phyloP scores from a whole-genome alignment of 1,284 basidiomycete genomes.

The Sporisorium graminicola region DNA sequence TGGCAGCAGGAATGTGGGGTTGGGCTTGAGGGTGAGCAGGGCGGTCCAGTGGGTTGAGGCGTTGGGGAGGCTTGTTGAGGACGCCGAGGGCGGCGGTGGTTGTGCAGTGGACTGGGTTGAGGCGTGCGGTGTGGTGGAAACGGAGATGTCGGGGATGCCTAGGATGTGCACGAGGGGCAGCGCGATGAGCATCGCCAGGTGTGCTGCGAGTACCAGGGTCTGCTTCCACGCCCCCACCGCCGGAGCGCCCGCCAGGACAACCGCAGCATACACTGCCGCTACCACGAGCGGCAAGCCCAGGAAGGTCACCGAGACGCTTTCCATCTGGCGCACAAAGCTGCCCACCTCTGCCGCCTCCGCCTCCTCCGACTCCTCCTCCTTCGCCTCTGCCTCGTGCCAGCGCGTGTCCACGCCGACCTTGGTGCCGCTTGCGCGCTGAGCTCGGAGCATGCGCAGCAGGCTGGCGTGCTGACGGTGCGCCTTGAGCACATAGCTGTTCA shows the following conservation, averaged over 20 bases:
- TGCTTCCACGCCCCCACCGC: not conserved
- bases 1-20: slow-evolving; percentile 26
- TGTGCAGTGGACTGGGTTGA: too few species aligned
- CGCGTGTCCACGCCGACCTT: slow-evolving; percentile 2
- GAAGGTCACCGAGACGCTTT: slow-evolving; percentile 14
- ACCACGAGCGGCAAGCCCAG: slow-evolving; percentile 13
- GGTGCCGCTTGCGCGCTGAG: not conserved
- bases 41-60: slow-evolving; percentile 1
- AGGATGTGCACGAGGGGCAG: slow-evolving; percentile 21
- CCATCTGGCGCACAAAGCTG: slow-evolving; percentile 28
- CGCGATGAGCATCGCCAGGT: slow-evolving; percentile 17
- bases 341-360: slow-evolving; percentile 3
- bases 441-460: not conserved
- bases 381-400: not conserved
- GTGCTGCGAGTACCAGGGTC: slow-evolving; percentile 6
- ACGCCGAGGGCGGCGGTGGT: too few species aligned
- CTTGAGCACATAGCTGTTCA: slow-evolving; percentile 19
- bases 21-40: slow-evolving; percentile 20
- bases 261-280: not conserved
- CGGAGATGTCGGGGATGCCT: slow-evolving; percentile 10
- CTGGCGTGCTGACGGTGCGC: not conserved
- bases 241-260: slow-evolving; percentile 5
- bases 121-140: not conserved
- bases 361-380: not conserved
- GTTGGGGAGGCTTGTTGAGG: slow-evolving; percentile 3